Base-by-base conservation (phyloP, 75 land plant species). In the Pseudotsuga menziesii region DNA sequence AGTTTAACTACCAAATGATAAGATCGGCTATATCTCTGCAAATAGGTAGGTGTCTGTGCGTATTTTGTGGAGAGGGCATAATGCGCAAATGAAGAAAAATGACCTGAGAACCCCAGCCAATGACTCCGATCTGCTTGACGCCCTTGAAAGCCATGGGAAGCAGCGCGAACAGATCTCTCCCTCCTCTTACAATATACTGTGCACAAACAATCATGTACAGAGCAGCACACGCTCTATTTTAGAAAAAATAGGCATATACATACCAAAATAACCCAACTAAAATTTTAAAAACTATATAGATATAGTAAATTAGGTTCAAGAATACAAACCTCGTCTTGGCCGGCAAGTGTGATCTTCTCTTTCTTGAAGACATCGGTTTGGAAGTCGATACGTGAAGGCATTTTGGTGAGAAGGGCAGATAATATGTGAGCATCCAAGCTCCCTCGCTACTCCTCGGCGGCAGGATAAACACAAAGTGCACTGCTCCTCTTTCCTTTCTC, bases 161-260 rank as follows among this genome's bases (percentile, higher is more conserved):
- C 77, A 82, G 44, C 19, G 44, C 61, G 73, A 86, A 86, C 27
- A 86, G 79, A 75, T 83, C 75, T 75, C 86, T 61, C 74, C 86
- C 85, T 70, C 88, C 86, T 67, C 82, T 90, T 59, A 96, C 99
- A 77, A 96, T 94, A 66, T 87, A 93, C 97, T 96, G 85, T 59
- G 1, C 57, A 48, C 54, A 44, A 8, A 48, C 12, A 48, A 48
- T 48, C 54, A 48, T 48, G 54, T 48, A 48, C 13, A 48, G 54
- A 48, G 54, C 54, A 48, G 9, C 54, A 48, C 12, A 48, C 54
- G 54, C 54, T 48, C 5, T 20, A 36, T 6, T 36, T 17, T 35
- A 36, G 19, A 19, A 67, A 39, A 2, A 8, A 17, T 5, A 17
- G 17, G 5, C 35, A 13, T 5, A 48, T 25, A 25, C 3, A 11